Evolutionary conservation across 2,329 filamentous ascomycete genomes (phyloP), one percentile per base, ranked within the genome.

Genomic region (Leptographium wingfieldii): DNA sequence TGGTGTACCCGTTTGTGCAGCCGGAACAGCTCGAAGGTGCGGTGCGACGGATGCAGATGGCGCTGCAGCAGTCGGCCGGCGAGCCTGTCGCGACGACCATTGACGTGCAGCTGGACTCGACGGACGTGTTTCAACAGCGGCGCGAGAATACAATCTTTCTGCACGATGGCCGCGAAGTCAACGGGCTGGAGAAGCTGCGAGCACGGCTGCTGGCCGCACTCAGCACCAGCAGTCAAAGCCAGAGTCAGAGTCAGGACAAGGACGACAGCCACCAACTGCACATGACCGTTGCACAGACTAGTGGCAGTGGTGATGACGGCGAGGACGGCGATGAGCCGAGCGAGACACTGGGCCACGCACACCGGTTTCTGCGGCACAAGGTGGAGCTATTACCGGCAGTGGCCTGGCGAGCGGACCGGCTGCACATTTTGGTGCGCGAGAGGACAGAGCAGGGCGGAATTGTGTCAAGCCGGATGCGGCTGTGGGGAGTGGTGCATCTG

Each of bases 1-100:
- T 88, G 31, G 65, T 86, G 27, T 87, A 87, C 66, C 85, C 84
- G 0, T 88, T 87, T 67, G 81, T 86, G 7, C 68, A 70, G 3
- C 70, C 74, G 0, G 75, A 79, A 2, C 64, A 65, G 10, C 72
- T 88, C 2, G 65, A 71, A 1, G 65, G 68, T 25, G 81, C 79
- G 2, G 71, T 72, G 1, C 68, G 73, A 3, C 67, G 69, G 16
- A 72, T 80, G 43, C 66, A 73, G 33, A 67, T 72, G 2, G 67
- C 68, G n/a, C 56, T 77, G 12, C 59, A 61, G 19, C 58, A 48
- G 55, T 27, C n/a, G 51, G 51, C 51, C 33, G 14, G 16, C 38
- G 14, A 48, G 4, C 16, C 53, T n/a, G n/a, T 61, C 67, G 14
- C 58, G 60, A 40, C n/a, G 4, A 9, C 33, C 25, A 49, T 61